These are phyloP conservation scores for Ambrosiella xylebori DNA, from an alignment of 2,329 filamentous ascomycete genomes.

Conservation along the genomic window DNA sequence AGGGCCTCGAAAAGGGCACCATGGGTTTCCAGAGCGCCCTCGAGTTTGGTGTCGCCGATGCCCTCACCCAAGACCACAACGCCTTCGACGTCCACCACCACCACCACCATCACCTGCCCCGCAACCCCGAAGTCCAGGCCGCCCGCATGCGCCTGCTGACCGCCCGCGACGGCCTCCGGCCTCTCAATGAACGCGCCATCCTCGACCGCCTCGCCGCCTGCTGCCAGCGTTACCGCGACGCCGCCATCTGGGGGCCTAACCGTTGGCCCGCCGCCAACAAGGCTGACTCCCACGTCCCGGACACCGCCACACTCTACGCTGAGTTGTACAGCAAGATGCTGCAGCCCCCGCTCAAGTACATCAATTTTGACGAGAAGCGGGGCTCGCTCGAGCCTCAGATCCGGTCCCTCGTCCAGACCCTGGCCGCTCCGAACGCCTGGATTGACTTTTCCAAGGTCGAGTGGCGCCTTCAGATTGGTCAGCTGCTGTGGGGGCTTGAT, in stretches of 20 bases:
- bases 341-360: constrained; percentile 36
- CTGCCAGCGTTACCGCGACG: constrained; percentile 36
- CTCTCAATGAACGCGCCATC: constrained; percentile 39
- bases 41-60: constrained; percentile 47
- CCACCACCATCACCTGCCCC: constrained; percentile 22
- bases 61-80: constrained; percentile 43
- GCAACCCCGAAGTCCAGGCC: constrained; percentile 37
- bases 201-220: constrained; percentile 42
- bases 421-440: constrained; percentile 51
- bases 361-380: constrained; percentile 36
- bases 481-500: constrained; percentile 48
- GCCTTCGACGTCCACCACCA: constrained; percentile 37
- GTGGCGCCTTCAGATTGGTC: constrained; percentile 56
- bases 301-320: constrained; percentile 36
- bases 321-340: constrained; percentile 44
- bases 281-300: constrained; percentile 6
- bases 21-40: constrained; percentile 52
- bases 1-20: constrained; percentile 53
- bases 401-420: constrained; percentile 45
- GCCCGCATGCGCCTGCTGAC: constrained; percentile 40
- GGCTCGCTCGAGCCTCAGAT: constrained; percentile 54
- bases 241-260: constrained; percentile 30
- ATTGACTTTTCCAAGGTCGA: constrained; percentile 58
- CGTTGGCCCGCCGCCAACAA: constrained; percentile 17
- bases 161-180: constrained; percentile 34